Conservation (phyloP, 2,329 filamentous ascomycete species). For the Stemphylium vesicarium region DNA sequence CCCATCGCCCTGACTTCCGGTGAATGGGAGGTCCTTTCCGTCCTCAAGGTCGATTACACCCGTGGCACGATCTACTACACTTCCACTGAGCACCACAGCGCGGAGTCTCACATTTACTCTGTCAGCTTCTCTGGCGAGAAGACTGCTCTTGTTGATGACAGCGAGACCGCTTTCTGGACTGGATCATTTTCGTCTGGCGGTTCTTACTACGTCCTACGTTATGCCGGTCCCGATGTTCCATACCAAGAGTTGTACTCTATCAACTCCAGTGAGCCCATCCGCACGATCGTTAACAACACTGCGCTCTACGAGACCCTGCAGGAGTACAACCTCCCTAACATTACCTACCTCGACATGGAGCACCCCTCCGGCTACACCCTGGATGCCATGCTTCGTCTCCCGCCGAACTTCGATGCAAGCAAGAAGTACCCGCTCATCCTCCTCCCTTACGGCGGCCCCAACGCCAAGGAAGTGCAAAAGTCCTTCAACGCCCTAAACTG, state of each 20-base stretch:
- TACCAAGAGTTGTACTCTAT: conserved; percentile 71
- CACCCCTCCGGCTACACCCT: conserved; percentile 67
- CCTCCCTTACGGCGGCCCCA: conserved; percentile 71
- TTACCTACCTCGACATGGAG: conserved; percentile 67
- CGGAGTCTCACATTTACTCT: conserved; percentile 71
- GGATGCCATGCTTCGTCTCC: conserved; percentile 70
- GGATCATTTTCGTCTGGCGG: conserved; percentile 69
- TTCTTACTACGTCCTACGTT: conserved; percentile 70
- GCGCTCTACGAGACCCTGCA: conserved; percentile 62
- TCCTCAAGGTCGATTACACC: conserved; percentile 65
- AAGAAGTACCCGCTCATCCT: conserved; percentile 72
- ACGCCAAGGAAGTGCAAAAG: conserved; percentile 67
- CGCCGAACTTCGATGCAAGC: conserved; percentile 66
- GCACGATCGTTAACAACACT: conserved; percentile 67
- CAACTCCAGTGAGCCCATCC: conserved; percentile 62
- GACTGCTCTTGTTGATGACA: conserved; percentile 67
- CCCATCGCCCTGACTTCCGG: conserved; percentile 66
- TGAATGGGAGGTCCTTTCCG: conserved; percentile 68
- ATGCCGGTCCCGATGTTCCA: conserved; percentile 70
- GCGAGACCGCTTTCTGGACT: conserved; percentile 63
- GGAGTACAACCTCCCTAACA: conserved; percentile 67
- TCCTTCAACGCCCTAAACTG: conserved; percentile 62
- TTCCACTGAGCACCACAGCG: conserved; percentile 69
- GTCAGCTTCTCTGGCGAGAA: conserved; percentile 65
- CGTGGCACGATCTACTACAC: conserved; percentile 67